phyloP scores from a whole-genome alignment of 306 rosid genomes.

The Castanopsis chinensis region DNA sequence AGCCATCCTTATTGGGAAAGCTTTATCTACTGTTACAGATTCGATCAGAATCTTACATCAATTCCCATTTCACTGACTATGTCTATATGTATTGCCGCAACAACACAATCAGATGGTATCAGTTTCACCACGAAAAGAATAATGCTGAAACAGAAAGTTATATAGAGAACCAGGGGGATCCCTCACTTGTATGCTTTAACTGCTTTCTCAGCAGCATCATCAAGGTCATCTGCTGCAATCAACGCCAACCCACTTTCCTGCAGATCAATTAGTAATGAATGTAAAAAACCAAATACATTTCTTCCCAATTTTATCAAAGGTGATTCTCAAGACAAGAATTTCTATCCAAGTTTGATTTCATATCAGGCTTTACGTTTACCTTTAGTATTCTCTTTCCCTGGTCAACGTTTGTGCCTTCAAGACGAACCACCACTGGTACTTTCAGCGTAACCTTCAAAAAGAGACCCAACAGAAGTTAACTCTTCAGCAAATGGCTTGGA shows the following conservation, averaged over 20 bases:
- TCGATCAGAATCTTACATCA: conserved; percentile 22
- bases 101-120: conserved; percentile 9
- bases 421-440: conserved; percentile 96
- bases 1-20: conserved; percentile 37
- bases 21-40: conserved; percentile 25
- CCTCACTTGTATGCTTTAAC: conserved; percentile 74
- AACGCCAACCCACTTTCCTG: conserved; percentile 95
- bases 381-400: conserved; percentile 91
- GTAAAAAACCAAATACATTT: conserved; percentile 15
- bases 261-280: conserved; percentile 27
- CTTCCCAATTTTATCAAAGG: neutral
- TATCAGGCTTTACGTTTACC: conserved; percentile 36
- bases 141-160: conserved; percentile 18
- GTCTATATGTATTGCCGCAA: conserved; percentile 17
- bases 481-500: neutral
- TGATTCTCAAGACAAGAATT: neutral
- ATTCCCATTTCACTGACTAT: conserved; percentile 18
- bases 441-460: conserved; percentile 68
- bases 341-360: neutral
- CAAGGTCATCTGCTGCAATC: conserved; percentile 95
- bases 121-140: conserved; percentile 25
- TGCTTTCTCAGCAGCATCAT: conserved; percentile 96
- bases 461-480: conserved; percentile 20
- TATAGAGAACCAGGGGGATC: conserved; percentile 19
- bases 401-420: conserved; percentile 97